These are phyloP conservation scores for Xylariales sp. DNA, from an alignment of 2,329 filamentous ascomycete genomes.

Conservation along the genomic window DNA sequence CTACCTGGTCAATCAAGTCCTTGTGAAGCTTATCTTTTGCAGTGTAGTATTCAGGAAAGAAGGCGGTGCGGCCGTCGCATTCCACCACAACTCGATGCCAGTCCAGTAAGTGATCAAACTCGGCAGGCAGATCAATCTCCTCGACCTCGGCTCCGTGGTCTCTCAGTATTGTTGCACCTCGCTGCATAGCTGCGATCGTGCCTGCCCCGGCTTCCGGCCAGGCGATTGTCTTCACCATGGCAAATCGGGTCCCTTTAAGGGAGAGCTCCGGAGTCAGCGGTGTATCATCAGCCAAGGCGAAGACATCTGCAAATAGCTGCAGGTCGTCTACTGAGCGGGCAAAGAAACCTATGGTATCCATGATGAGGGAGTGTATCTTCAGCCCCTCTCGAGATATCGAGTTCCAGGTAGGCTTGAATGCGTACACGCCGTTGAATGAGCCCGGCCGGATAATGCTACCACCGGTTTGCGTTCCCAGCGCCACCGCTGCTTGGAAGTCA, in stretches of 20 bases:
- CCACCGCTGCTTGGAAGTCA: conserved; percentile 58
- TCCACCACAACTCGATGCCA: conserved; percentile 49
- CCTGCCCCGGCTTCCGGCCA: conserved; percentile 44
- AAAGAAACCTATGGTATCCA: conserved; percentile 61
- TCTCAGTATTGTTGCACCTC: conserved; percentile 32
- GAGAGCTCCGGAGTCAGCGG: conserved; percentile 17
- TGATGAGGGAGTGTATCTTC: conserved; percentile 51
- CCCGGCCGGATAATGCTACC: conserved; percentile 61
- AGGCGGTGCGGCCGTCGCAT: conserved; percentile 47
- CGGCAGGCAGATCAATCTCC: conserved; percentile 47
- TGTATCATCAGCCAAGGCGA: conserved; percentile 49
- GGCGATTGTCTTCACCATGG: conserved; percentile 46
- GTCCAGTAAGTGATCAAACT: conserved; percentile 42
- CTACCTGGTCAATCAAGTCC: conserved; percentile 44
- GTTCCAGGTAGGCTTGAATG: conserved; percentile 63
- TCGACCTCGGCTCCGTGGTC: conserved; percentile 49
- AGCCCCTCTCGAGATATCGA: conserved; percentile 58
- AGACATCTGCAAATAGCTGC: conserved; percentile 48
- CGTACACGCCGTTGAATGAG: conserved; percentile 62
- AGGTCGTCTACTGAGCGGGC: conserved; percentile 55
- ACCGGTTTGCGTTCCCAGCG: conserved; percentile 61
- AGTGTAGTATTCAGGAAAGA: conserved; percentile 47
- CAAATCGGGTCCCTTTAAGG: conserved; percentile 48
- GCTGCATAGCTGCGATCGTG: conserved; percentile 35
- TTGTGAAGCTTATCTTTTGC: conserved; percentile 41